phyloP scores from a whole-genome alignment of 2,329 filamentous ascomycete genomes.

The Neofusicoccum kwambonambiense region DNA sequence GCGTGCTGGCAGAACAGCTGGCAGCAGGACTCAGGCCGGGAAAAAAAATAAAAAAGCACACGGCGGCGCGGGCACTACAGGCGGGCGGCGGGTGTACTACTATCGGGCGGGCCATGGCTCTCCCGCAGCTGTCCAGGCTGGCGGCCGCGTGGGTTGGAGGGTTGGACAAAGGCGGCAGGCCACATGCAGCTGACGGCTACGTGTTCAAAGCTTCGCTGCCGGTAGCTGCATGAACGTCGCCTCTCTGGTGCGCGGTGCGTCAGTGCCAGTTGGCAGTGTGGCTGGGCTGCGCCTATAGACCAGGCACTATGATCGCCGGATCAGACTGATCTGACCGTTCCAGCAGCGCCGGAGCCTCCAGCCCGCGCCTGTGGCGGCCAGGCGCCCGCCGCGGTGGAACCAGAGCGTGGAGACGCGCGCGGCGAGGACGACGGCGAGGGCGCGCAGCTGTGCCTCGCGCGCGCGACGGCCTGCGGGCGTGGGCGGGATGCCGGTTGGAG shows the following conservation, averaged over 20 bases:
- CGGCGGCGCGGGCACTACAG: slow-evolving; percentile 22
- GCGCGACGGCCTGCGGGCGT: background rate
- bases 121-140: background rate
- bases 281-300: slow-evolving; percentile 1
- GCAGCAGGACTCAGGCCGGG: slow-evolving; percentile 18
- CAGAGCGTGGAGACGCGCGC: background rate
- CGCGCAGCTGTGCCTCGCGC: background rate
- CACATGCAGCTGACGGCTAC: slow-evolving; percentile 19
- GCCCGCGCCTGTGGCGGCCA: background rate
- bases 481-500: background rate
- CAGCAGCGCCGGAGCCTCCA: background rate
- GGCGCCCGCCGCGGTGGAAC: background rate
- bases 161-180: background rate
- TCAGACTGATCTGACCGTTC: background rate
- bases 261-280: slow-evolving; percentile 38
- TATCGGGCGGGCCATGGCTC: background rate
- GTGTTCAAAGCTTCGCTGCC: slow-evolving; percentile 18
- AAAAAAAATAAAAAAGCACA: slow-evolving; percentile 21
- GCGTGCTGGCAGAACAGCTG: background rate
- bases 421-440: background rate
- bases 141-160: background rate
- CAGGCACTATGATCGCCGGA: slow-evolving; percentile 23
- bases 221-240: slow-evolving; percentile 7
- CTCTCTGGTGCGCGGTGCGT: slow-evolving; percentile 20
- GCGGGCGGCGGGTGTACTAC: slow-evolving; percentile 13